Percentiles rank a stretch among this genome's conserved stretches.
Evolutionary conservation across 2,329 filamentous ascomycete species (phyloP).

Genomic region (Xylaria sp.): DNA sequence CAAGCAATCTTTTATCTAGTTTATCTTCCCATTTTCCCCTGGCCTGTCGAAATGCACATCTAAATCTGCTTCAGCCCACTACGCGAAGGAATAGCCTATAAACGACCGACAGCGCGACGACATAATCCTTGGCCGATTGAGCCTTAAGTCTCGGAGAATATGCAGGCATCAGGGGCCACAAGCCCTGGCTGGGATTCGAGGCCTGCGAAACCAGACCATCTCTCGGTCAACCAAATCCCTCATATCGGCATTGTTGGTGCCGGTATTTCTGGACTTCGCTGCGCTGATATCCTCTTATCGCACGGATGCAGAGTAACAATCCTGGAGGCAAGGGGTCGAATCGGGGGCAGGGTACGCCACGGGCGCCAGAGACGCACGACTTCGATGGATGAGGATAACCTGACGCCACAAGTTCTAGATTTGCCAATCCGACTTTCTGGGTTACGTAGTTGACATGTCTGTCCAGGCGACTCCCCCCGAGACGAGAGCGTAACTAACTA

Average conservation of each 20-base stretch:
- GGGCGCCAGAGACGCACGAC: not conserved
- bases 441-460: slow-evolving; percentile 48
- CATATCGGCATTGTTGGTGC: slow-evolving; percentile 65
- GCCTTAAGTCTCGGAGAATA: no score
- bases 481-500: slow-evolving; percentile 6
- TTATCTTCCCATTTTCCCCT: no score
- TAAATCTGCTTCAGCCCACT: no score
- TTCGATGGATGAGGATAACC: not conserved
- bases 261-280: slow-evolving; percentile 66
- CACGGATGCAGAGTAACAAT: slow-evolving; percentile 66
- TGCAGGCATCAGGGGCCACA: no score
- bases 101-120: no score
- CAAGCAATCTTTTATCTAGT: no score
- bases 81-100: no score
- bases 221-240: no score
- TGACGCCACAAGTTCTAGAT: slow-evolving; percentile 43
- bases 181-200: not conserved
- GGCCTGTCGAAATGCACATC: no score
- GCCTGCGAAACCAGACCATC: slow-evolving; percentile 20
- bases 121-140: no score
- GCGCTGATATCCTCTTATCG: slow-evolving; percentile 65
- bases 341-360: slow-evolving; percentile 63
- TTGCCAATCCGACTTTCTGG: slow-evolving; percentile 49
- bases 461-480: slow-evolving; percentile 16
- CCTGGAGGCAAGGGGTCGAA: slow-evolving; percentile 65